These are phyloP conservation scores for Polygonum maritimum DNA, from an alignment of 148 eudicot genomes.

Conservation along the genomic window DNA sequence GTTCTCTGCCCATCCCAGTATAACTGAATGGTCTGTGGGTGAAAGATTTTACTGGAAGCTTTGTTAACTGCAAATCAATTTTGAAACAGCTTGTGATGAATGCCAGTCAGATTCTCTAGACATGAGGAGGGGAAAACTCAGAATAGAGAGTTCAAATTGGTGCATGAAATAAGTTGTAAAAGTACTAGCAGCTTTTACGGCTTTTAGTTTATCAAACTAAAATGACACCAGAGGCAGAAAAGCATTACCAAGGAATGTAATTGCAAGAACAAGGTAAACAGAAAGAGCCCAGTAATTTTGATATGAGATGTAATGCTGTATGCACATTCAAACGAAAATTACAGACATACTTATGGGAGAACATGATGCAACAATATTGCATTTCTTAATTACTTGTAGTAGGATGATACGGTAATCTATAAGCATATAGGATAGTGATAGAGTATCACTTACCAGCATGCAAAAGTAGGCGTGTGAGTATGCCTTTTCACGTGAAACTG, in stretches of 20 bases:
- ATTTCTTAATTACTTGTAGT: neutral
- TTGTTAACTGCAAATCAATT: constrained; percentile 43
- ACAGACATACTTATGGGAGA: neutral
- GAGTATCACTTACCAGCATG: constrained; percentile 59
- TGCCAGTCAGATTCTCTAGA: neutral
- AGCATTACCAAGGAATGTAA: neutral
- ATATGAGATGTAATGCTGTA: neutral
- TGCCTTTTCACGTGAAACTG: constrained; percentile 40
- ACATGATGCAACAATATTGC: neutral
- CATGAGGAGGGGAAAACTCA: neutral
- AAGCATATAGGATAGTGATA: neutral
- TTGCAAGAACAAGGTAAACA: neutral
- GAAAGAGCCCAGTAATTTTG: neutral
- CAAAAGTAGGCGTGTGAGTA: constrained; percentile 57
- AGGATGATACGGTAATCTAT: neutral
- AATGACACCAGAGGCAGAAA: neutral
- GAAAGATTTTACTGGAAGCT: constrained; percentile 69
- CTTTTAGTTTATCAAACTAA: no score
- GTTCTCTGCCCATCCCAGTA: constrained; percentile 68
- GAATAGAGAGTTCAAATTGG: neutral
- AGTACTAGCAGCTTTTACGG: no score
- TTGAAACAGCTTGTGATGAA: neutral
- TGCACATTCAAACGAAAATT: neutral
- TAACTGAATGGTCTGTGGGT: constrained; percentile 46
- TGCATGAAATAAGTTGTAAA: no score